Base-by-base conservation (phyloP, 805 yeast species). In the Blastobotrys chiropterorum region DNA sequence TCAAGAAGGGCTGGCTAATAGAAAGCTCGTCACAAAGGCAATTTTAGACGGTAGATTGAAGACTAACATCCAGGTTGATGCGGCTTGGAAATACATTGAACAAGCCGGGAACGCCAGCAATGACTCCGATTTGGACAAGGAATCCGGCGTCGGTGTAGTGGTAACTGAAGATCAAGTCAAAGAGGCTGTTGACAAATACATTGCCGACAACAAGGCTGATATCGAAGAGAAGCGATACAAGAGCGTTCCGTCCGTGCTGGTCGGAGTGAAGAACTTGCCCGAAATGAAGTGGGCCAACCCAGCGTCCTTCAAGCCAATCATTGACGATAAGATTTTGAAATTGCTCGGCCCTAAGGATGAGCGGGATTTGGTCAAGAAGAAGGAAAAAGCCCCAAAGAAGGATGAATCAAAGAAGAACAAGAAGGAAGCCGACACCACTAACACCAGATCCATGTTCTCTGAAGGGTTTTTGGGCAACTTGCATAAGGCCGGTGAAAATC, bases 401-500 rank as follows among this genome's bases (percentile, higher is more conserved):
- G 67, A 67, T 45, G 60, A 55, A 14, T 61, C 62, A 8, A 54
- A 57, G 53, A 56, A 59, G 52, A 53, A 48, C 8, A 38, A 47
- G 22, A 22, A 20, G 50, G 49, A 52, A 47, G 47, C 55, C 31
- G 54, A 54, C 45, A 53, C 43, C 31, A 52, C 44, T 17, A 49
- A 8, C 53, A 52, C 54, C 41, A 48, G 95, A 72, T 80, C 90
- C 47, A 94, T 94, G 96, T 94, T 90, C 66, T 74, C 82, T 15
- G 97, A 94, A 69, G 99, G 99, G 6, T 94, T 94, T 74, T 74
- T 94, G 54, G 98, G 98, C 45, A 95, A 87, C 55, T 76, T 94
- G 62, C 99, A 94, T 71, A 86, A 86, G 67, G 90, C 96, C 21
- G 98, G 97, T 60, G 97, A 84, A 67, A 92, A 92, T 67, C 90